A percentile compares a stretch with the other conserved stretches of the same genome.
Evolutionary conservation across 192 early-diverging fungal species (phyloP).

Genomic region (Coemansia sp.): DNA sequence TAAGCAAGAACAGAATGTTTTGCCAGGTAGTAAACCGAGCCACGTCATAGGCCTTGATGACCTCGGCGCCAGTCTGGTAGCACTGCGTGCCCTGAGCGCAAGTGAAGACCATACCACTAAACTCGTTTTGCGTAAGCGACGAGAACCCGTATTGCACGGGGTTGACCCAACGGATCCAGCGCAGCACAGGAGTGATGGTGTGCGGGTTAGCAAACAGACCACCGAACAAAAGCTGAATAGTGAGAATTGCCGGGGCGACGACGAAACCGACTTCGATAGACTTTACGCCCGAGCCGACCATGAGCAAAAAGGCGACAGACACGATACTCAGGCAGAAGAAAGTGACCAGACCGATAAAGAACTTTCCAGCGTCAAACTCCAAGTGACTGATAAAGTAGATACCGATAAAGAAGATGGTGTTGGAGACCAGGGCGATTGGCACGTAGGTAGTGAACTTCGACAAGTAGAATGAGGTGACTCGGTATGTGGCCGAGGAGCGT

Average conservation of each 20-base stretch:
- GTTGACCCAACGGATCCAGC: conserved; percentile 58
- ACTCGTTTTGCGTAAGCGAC: conserved; percentile 51
- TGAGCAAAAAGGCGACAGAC: conserved; percentile 39
- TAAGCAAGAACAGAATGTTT: conserved; percentile 46
- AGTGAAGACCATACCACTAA: conserved; percentile 37
- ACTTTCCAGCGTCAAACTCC: conserved; percentile 48
- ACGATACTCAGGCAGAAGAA: conserved; percentile 44
- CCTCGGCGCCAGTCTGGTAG: conserved; percentile 39
- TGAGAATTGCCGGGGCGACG: conserved; percentile 39
- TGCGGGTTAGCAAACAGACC: conserved; percentile 51
- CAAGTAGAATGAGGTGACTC: conserved; percentile 63
- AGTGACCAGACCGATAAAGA: conserved; percentile 46
- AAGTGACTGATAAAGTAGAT: conserved; percentile 56
- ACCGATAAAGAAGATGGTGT: conserved; percentile 47
- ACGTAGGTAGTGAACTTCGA: conserved; percentile 64
- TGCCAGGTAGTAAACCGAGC: conserved; percentile 49
- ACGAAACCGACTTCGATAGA: conserved; percentile 51
- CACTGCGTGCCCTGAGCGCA: conserved; percentile 40
- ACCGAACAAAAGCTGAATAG: conserved; percentile 55
- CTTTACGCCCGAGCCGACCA: conserved; percentile 48
- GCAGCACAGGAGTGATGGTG: conserved; percentile 50
- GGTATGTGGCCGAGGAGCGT: conserved; percentile 67
- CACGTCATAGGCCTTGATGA: conserved; percentile 38
- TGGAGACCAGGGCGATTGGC: conserved; percentile 37
- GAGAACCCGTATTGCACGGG: conserved; percentile 49